Conservation (phyloP, 2,329 filamentous ascomycete genomes). For the Penicillium sp. region DNA sequence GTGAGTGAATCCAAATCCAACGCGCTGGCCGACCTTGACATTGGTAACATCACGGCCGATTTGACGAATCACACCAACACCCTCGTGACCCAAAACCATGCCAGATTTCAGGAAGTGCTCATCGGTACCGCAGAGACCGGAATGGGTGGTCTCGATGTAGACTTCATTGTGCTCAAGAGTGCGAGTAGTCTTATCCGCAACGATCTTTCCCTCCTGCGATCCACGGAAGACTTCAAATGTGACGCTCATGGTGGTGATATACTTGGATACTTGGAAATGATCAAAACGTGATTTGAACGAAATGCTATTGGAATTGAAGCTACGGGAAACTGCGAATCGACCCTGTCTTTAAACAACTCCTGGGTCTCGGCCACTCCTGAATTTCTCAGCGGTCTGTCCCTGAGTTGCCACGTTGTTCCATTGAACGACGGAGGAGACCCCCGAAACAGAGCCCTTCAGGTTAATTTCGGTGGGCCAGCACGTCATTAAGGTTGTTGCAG, state of each 20-base stretch:
- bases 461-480: not conserved
- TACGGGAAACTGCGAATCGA: not conserved
- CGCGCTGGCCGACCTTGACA: constrained; percentile 46
- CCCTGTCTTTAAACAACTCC: constrained; percentile 4
- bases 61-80: constrained; percentile 51
- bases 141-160: constrained; percentile 27
- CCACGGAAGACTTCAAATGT: constrained; percentile 30
- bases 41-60: constrained; percentile 46
- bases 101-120: constrained; percentile 24
- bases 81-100: constrained; percentile 53
- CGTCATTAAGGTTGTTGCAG: constrained; percentile 6
- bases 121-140: constrained; percentile 29
- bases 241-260: constrained; percentile 21
- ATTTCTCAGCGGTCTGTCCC: constrained; percentile 9
- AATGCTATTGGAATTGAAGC: not conserved
- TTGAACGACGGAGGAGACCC: not conserved
- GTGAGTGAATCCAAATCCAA: constrained; percentile 38
- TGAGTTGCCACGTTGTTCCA: constrained; percentile 1
- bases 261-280: not conserved
- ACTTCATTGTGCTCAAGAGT: constrained; percentile 22
- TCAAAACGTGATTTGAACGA: not conserved
- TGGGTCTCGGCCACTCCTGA: not conserved
- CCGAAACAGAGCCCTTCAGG: not conserved
- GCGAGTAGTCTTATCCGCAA: constrained; percentile 25
- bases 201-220: constrained; percentile 24